Evolutionary conservation across 495 filamentous ascomycete genomes (phyloP).

Genomic region (Aspergillus carlsbadensis): DNA sequence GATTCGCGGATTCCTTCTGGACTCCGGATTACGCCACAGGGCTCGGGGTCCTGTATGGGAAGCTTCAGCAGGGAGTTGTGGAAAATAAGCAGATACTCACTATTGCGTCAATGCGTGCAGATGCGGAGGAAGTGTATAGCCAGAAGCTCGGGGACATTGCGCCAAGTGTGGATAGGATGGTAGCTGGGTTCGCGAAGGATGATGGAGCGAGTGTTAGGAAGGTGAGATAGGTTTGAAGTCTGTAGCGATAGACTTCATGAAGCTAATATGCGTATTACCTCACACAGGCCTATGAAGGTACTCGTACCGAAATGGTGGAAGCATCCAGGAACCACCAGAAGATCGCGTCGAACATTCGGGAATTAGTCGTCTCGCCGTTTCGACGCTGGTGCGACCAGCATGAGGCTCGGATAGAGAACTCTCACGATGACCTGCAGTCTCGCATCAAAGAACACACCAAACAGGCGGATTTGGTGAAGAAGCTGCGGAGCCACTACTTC

Average conservation of each 20-base stretch:
- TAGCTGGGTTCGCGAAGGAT: conserved; percentile 80
- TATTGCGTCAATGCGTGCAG: conserved; percentile 90
- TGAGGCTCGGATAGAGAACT: conserved; percentile 83
- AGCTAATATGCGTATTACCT: background rate
- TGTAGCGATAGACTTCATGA: background rate
- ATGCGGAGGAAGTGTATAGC: conserved; percentile 90
- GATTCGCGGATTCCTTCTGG: conserved; percentile 95
- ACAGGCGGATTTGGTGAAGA: conserved; percentile 85
- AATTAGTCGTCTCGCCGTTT: conserved; percentile 92
- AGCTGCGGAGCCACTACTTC: conserved; percentile 93
- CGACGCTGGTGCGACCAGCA: conserved; percentile 94
- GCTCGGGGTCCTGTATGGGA: conserved; percentile 91
- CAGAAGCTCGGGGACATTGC: conserved; percentile 77
- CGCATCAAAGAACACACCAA: conserved; percentile 91
- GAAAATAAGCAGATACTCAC: conserved; percentile 94
- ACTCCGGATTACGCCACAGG: conserved; percentile 90
- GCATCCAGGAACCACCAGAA: conserved; percentile 88
- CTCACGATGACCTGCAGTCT: conserved; percentile 86
- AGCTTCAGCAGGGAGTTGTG: conserved; percentile 92
- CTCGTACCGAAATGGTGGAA: conserved; percentile 91
- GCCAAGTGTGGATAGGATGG: conserved; percentile 75
- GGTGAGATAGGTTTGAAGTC: conserved; percentile 47
- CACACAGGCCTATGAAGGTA: conserved; percentile 86
- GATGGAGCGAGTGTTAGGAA: conserved; percentile 96
- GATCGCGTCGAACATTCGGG: conserved; percentile 92